Evolutionary conservation across 2,329 filamentous ascomycete genomes (phyloP).

Genomic region (Parasarocladium wereldwijsianum): DNA sequence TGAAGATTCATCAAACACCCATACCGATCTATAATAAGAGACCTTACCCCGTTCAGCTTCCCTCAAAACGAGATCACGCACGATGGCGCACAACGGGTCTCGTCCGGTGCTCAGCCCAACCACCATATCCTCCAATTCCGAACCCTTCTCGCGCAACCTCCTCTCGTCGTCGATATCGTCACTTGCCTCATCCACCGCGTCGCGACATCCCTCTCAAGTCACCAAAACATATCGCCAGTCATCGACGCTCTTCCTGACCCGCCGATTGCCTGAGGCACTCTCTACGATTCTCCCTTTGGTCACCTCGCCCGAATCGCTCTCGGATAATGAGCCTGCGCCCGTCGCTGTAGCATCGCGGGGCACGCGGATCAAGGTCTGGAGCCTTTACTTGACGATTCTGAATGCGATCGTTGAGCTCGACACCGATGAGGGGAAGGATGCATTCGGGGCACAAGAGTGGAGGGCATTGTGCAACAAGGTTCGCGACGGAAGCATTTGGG

Average conservation of each 20-base stretch:
- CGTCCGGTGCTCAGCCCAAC: constrained; percentile 30
- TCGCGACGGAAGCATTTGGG: constrained; percentile 84
- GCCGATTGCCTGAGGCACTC: constrained; percentile 78
- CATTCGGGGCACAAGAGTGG: constrained; percentile 79
- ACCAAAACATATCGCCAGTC: constrained; percentile 91
- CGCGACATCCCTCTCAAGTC: constrained; percentile 56
- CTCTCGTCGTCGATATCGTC: constrained; percentile 56
- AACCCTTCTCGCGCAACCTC: constrained; percentile 33
- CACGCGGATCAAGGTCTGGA: constrained; percentile 92
- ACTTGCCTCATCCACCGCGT: constrained; percentile 39
- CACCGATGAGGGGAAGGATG: constrained; percentile 74
- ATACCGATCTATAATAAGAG: too few species aligned
- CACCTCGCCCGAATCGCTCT: constrained; percentile 32
- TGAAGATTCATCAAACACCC: too few species aligned
- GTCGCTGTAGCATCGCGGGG: constrained; percentile 67
- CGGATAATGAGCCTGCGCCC: constrained; percentile 47
- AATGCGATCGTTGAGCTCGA: constrained; percentile 85
- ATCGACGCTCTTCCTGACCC: constrained; percentile 86
- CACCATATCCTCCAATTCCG: constrained; percentile 16
- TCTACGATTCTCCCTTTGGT: constrained; percentile 76
- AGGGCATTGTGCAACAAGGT: constrained; percentile 69
- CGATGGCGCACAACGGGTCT: constrained; percentile 29
- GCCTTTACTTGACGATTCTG: constrained; percentile 83
- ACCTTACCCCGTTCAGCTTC: too few species aligned
- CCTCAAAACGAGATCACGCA: too few species aligned